Base-by-base conservation (phyloP, 495 filamentous ascomycete species). In the Physcia stellaris region DNA sequence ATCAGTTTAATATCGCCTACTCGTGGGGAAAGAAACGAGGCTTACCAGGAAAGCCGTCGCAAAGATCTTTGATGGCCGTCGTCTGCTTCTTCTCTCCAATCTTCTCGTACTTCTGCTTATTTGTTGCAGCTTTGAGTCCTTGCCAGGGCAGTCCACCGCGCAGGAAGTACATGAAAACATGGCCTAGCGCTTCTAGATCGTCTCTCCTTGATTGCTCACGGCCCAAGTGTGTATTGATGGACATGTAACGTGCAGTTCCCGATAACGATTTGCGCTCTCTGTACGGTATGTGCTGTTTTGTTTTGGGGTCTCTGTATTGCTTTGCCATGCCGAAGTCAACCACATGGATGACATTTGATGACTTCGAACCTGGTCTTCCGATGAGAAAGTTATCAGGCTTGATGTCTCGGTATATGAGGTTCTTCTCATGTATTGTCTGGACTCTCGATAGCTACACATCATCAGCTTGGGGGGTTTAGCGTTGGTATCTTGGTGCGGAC, bases 31-130 rank as follows among this genome's bases (percentile, higher is more conserved):
- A 15, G 24, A 18, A 28, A 15, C 20, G 26, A 20, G 24, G 35
- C 39, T 10, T 69, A 82, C 77, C 78, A 50, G 90, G 90, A 64
- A 88, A 96, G 34, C 83, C 80, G 41, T 95, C 87, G 52, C 90
- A 96, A 3, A 99, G 76, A 51, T 99, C 92, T 60, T 94, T 92
- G 70, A 99, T 88, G 0, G 75, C 71, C 18, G 90, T 96, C 0
- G 88, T 94, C 64, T 96, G 90, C 65, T 99, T 99, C 80, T 96
- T 96, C 64, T 99, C 92, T 22, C 90, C 90, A 60, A 99, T 99
- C 68, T 96, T 96, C 63, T 99, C 90, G 49, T 99, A 99, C 64
- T 99, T 99, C 56, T 99, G 90, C 73, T 99, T 99, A 68, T 99
- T 99, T 42, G 90, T 99, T 13, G 92, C 92, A 57, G 90, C 90